Percentiles rank a stretch among this genome's conserved stretches.
These are phyloP conservation scores for Pseudozyma thailandica DNA, from an alignment of 1,284 basidiomycete species.

Conservation along the genomic window DNA sequence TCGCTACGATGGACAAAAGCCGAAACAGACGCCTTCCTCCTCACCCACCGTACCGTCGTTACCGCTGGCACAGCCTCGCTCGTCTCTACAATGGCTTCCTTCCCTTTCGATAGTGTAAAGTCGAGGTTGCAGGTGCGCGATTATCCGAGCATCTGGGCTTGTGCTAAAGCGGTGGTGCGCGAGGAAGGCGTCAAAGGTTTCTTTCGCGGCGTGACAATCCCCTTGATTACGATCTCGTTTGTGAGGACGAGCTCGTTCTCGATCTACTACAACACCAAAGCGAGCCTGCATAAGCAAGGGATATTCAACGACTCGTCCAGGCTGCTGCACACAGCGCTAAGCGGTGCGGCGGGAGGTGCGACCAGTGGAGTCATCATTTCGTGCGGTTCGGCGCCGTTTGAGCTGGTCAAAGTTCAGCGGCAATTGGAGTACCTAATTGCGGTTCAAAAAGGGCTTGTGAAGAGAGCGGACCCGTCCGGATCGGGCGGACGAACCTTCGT, in stretches of 20 bases:
- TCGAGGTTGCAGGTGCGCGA: slow-evolving; percentile 65
- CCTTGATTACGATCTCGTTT: slow-evolving; percentile 93
- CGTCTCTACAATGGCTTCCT: slow-evolving; percentile 64
- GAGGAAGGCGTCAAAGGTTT: slow-evolving; percentile 94
- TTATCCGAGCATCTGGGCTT: slow-evolving; percentile 64
- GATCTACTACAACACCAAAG: slow-evolving; percentile 90
- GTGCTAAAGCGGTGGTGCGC: slow-evolving; percentile 72
- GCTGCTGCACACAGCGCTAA: slow-evolving; percentile 51
- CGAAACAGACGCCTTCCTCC: slow-evolving; percentile 51
- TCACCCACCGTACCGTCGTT: slow-evolving; percentile 60
- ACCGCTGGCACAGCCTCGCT: slow-evolving; percentile 66
- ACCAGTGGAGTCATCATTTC: slow-evolving; percentile 83
- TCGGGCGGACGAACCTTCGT: slow-evolving; percentile 36
- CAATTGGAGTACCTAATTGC: slow-evolving; percentile 95
- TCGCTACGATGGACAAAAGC: slow-evolving; percentile 33
- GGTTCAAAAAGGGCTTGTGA: slow-evolving; percentile 74
- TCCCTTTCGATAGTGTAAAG: slow-evolving; percentile 66
- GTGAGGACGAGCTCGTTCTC: slow-evolving; percentile 93
- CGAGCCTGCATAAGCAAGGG: slow-evolving; percentile 73
- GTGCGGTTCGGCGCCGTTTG: slow-evolving; percentile 75
- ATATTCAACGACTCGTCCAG: slow-evolving; percentile 28
- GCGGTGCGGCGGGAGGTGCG: slow-evolving; percentile 73
- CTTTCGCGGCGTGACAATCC: slow-evolving; percentile 83
- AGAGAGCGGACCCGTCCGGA: slow-evolving; percentile 1
- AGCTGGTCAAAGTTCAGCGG: slow-evolving; percentile 85